Conservation (phyloP, 1,139 yeast genomes). For the Suhomyces bolitotheri region DNA sequence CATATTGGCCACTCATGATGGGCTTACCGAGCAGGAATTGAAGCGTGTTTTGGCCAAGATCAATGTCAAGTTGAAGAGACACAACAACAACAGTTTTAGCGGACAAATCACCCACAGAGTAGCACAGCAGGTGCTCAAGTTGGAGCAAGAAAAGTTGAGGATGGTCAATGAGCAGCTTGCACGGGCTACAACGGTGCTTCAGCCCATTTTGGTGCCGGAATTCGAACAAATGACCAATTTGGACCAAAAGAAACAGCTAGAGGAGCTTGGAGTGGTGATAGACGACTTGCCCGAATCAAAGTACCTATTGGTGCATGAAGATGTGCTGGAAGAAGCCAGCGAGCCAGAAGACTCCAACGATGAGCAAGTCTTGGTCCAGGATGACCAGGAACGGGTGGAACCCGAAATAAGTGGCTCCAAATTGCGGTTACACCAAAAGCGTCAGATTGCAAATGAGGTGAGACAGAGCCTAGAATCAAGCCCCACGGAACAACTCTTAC, state of each 20-base stretch:
- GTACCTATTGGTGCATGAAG: conserved; percentile 24
- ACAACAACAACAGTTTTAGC: conserved; percentile 31
- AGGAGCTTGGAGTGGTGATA: conserved; percentile 27
- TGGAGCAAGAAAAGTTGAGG: conserved; percentile 32
- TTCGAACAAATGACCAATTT: conserved; percentile 16
- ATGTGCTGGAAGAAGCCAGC: conserved; percentile 7
- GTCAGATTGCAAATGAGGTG: conserved; percentile 3
- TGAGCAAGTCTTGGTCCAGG: conserved; percentile 7
- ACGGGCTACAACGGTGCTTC: conserved; percentile 24
- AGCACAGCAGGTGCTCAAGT: conserved; percentile 36
- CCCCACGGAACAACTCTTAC: conserved; percentile 15
- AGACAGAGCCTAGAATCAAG: background rate
- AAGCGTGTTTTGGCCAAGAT: conserved; percentile 27
- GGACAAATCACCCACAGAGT: conserved; percentile 38
- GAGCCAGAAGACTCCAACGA: conserved; percentile 2
- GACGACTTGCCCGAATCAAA: conserved; percentile 37
- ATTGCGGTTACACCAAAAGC: background rate
- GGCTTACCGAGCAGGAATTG: conserved; percentile 23
- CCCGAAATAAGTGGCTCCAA: background rate
- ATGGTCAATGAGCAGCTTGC: conserved; percentile 30
- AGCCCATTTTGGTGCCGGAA: conserved; percentile 35
- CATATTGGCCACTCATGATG: conserved; percentile 18
- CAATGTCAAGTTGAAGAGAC: conserved; percentile 30
- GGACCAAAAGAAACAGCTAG: conserved; percentile 14
- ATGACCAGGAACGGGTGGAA: conserved; percentile 7